Percentiles rank a stretch among this genome's conserved stretches.
Evolutionary conservation across 345 rosid species (phyloP).

Genomic region (Eucalyptus globulus): DNA sequence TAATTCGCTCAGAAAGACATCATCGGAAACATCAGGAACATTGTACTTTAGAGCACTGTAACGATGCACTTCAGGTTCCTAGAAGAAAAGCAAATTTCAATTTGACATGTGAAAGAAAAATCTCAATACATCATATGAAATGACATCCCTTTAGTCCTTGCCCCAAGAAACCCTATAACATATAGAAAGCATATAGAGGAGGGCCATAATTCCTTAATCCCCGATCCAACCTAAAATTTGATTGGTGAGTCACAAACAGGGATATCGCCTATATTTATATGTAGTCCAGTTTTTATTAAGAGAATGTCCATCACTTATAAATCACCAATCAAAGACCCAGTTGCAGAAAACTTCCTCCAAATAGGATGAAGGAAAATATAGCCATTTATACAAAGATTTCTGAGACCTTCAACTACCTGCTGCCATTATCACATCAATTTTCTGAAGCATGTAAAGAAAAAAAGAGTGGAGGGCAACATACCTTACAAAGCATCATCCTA

Average conservation of each 20-base stretch:
- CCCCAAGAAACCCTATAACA: not conserved
- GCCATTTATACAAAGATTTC: not conserved
- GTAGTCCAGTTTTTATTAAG: not conserved
- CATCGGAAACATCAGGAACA: conserved; percentile 35
- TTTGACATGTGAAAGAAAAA: not conserved
- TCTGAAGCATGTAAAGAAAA: not conserved
- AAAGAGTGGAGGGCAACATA: conserved; percentile 14
- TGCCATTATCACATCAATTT: not conserved
- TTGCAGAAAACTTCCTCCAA: not conserved
- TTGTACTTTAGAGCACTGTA: conserved; percentile 54
- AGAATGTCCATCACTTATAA: not conserved
- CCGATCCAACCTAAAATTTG: not conserved
- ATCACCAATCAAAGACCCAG: not conserved
- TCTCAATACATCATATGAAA: not conserved
- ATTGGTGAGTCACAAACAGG: not conserved
- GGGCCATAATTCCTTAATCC: not conserved
- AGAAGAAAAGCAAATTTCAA: not conserved
- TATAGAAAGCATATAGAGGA: not conserved
- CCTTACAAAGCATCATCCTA: conserved; percentile 64
- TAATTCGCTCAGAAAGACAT: conserved; percentile 43
- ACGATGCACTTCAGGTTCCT: conserved; percentile 52
- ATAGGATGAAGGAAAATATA: not conserved
- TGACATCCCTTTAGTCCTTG: not conserved
- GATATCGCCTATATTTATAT: not conserved
- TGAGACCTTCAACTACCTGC: not conserved